These are phyloP conservation scores for Fragaria ananassa DNA, from an alignment of 306 rosid species.

Conservation along the genomic window DNA sequence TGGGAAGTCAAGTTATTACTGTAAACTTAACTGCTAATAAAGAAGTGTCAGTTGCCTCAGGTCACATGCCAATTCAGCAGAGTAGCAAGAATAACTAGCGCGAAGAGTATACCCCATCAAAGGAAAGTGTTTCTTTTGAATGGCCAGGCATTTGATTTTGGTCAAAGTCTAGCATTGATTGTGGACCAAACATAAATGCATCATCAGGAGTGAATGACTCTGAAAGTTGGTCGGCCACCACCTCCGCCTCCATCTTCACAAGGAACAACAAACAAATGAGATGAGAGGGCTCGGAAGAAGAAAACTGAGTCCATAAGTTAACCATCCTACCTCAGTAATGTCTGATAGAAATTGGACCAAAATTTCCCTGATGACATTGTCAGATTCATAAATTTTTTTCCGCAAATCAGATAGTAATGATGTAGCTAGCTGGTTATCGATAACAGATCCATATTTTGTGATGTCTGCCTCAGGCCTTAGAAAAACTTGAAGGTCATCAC, in stretches of 20 bases:
- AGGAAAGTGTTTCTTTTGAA: conserved; percentile 52
- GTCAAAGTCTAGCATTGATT: conserved; percentile 55
- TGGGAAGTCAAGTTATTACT: background rate
- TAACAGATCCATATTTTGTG: conserved; percentile 59
- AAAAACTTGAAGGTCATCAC: conserved; percentile 75
- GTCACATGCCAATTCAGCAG: background rate
- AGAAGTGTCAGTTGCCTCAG: background rate
- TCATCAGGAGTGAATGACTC: conserved; percentile 82
- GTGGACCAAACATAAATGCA: conserved; percentile 79
- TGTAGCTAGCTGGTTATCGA: conserved; percentile 64
- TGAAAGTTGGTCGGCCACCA: conserved; percentile 52
- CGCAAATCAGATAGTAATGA: conserved; percentile 54
- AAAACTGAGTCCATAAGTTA: conserved; percentile 9
- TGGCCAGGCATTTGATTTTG: conserved; percentile 30
- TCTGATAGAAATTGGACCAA: conserved; percentile 55
- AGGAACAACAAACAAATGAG: conserved; percentile 33
- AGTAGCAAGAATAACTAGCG: conserved; percentile 8
- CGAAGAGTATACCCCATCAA: conserved; percentile 46
- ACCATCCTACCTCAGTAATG: conserved; percentile 54
- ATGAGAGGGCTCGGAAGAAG: background rate
- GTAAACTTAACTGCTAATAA: background rate
- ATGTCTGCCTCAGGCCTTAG: conserved; percentile 54
- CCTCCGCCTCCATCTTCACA: conserved; percentile 64
- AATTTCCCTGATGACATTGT: conserved; percentile 45
- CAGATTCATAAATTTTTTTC: conserved; percentile 51